Base-by-base conservation (phyloP, 2,329 filamentous ascomycete genomes). In the Neoarthrinium moseri region DNA sequence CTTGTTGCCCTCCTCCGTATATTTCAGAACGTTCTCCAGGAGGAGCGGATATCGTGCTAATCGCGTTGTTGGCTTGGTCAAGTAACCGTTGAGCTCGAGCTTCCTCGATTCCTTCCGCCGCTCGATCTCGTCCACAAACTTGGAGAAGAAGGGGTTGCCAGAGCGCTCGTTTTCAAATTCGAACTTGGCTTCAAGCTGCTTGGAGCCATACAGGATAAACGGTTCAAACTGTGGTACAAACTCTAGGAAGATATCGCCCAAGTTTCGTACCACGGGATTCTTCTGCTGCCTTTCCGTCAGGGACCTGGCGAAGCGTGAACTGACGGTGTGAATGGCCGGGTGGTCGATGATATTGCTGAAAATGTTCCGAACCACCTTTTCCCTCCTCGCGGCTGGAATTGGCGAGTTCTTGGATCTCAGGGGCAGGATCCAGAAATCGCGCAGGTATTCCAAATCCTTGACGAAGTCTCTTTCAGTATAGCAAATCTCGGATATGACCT, bases 381-480 rank as follows among this genome's bases (percentile, higher is more conserved):
- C 92, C 50, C 91, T 84, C 48, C 89, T 84, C 49, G 89, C 84
- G 54, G 94, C 83, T 5, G 94, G 92, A 52, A 99, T 95, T 0
- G 91, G 92, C 4, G 92, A 96, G 13, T 80, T 78, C 51, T 86
- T 84, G 22, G 86, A 88, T 40, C 91, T 84, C 47, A 99, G 71
- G 8, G 94, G 94, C 56, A 94, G 81, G 72, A 99, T 96, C 94
- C 94, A 99, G 74, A 97, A 99, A 71, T 99, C 94, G 51, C 94
- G 84, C 23, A 99, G 75, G 63, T 99, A 99, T 68, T 99, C 94
- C 58, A 99, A 75, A 67, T 99, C 94, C 73, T 99, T 99, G 63
- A 99, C 94, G 59, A 99, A 99, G 70, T 99, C 94, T 56, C 94
- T 83, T 66, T 99, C 94, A 0, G 94, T 99, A 70, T 99, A 99